Percentiles rank a stretch among this genome's conserved stretches.
Conservation (phyloP, 495 filamentous ascomycete species). For the Diplogelasinospora grovesii region DNA sequence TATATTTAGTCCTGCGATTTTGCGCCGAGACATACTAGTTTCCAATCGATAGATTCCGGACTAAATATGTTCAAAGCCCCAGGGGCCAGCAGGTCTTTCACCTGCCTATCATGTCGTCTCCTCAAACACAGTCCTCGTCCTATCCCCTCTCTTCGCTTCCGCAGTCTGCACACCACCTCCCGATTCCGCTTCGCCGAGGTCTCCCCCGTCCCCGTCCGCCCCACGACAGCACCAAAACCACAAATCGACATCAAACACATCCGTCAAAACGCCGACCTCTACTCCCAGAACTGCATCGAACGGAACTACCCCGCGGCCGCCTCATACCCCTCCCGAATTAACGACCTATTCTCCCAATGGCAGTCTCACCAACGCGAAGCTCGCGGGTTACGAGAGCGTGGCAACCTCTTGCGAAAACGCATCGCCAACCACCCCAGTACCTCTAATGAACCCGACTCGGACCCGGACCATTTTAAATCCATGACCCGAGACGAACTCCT, state of each 20-base stretch:
- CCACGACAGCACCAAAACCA: slow-evolving; percentile 74
- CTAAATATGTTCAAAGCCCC: neutral
- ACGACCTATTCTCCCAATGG: slow-evolving; percentile 61
- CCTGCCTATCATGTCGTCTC: slow-evolving; percentile 26
- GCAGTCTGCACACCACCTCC: neutral
- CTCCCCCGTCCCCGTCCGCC: slow-evolving; percentile 17
- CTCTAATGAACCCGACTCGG: slow-evolving; percentile 30
- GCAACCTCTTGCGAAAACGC: slow-evolving; percentile 47
- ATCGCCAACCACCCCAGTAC: slow-evolving; percentile 39
- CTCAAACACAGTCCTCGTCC: slow-evolving; percentile 2
- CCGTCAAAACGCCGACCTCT: slow-evolving; percentile 68
- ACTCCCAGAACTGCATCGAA: slow-evolving; percentile 73
- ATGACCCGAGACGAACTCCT: slow-evolving; percentile 45
- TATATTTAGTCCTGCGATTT: no score
- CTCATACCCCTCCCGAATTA: slow-evolving; percentile 60
- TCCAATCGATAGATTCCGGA: no score
- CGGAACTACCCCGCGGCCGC: slow-evolving; percentile 73
- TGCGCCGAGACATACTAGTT: no score
- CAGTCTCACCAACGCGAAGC: slow-evolving; percentile 46
- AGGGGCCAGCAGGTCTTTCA: slow-evolving; percentile 14
- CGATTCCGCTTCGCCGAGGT: slow-evolving; percentile 1
- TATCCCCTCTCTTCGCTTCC: slow-evolving; percentile 2
- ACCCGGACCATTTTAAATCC: slow-evolving; percentile 22
- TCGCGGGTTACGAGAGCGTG: slow-evolving; percentile 50
- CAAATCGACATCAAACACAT: slow-evolving; percentile 81